Base-by-base conservation (phyloP, 2,329 filamentous ascomycete species). In the Chrysosporium queenslandicum region DNA sequence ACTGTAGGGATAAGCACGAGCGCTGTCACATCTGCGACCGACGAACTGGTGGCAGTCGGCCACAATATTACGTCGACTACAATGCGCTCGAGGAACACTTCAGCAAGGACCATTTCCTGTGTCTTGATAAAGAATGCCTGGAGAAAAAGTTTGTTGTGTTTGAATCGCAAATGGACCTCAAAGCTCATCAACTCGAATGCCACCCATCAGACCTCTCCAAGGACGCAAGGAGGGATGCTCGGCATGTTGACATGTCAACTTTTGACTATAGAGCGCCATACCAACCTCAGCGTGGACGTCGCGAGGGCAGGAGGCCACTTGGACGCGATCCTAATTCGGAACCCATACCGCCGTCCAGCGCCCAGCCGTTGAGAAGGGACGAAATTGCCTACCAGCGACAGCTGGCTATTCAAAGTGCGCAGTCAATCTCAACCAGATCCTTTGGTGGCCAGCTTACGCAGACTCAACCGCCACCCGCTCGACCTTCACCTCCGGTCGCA, bases 81-180 rank as follows among this genome's bases (percentile, higher is more conserved):
- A 79, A 90, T 58, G 80, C 86, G 0, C 74, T 98, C 2, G 89
- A 94, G 64, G 74, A 82, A 34, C 92, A 98, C 68, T 97, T 97
- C 66, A 78, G 80, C 57, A 83, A 83, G 59, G 89, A 92, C 53
- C 92, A 98, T 67, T 95, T 83, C 63, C 72, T 90, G 0, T 98
- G 92, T 64, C 68, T 80, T 5, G 89, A 98, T 61, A 77, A 79
- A 50, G 90, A 95, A 64, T 98, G 92, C 63, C 66, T 92, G 63
- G 92, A 97, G 61, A 95, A 95, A 78, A 97, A 96, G 66, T 96
- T 97, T 65, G 86, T 97, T 27, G 92, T 97, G 0, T 98, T 98
- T 60, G 87, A 88, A 52, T 90, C 89, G 0, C 87, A 96, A 63
- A 83, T 98, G 75, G 92, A 98, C 63, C 72, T 98, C 43, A 94